Percentiles rank a stretch among this genome's conserved stretches.
Evolutionary conservation across 495 filamentous ascomycete species (phyloP).

Genomic region (Daldinia vernicosa): DNA sequence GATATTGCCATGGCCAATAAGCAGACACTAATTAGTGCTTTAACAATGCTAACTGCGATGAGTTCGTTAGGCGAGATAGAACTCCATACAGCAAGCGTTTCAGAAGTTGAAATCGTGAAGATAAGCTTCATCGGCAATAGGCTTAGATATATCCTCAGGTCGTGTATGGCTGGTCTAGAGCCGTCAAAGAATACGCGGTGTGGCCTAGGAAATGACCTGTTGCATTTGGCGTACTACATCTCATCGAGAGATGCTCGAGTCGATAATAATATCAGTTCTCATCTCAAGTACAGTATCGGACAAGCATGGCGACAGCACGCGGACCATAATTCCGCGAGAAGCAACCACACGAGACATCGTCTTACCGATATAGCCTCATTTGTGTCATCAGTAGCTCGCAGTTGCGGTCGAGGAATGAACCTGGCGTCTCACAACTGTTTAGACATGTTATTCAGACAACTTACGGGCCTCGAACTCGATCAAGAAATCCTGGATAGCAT

Average conservation of each 20-base stretch:
- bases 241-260: conserved; percentile 28
- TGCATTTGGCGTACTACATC: conserved; percentile 41
- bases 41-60: conserved; percentile 50
- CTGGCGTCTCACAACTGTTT: conserved; percentile 49
- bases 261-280: conserved; percentile 15
- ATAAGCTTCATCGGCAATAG: conserved; percentile 37
- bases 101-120: conserved; percentile 35
- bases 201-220: conserved; percentile 24
- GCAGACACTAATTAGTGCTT: conserved; percentile 48
- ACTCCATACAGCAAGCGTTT: conserved; percentile 21
- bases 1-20: conserved; percentile 34
- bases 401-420: conserved; percentile 46
- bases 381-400: conserved; percentile 48
- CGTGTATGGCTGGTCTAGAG: conserved; percentile 33
- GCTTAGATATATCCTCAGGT: conserved; percentile 33
- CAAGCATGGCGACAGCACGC: conserved; percentile 29
- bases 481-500: conserved; percentile 35
- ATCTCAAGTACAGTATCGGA: conserved; percentile 25
- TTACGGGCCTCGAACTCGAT: conserved; percentile 32
- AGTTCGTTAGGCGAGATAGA: conserved; percentile 44
- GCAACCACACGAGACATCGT: conserved; percentile 28
- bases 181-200: conserved; percentile 5
- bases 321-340: conserved; percentile 19
- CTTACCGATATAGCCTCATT: conserved; percentile 44
- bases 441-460: conserved; percentile 41